phyloP scores from a whole-genome alignment of 1,284 basidiomycete genomes.

The Sporisorium iseilematis-ciliati region DNA sequence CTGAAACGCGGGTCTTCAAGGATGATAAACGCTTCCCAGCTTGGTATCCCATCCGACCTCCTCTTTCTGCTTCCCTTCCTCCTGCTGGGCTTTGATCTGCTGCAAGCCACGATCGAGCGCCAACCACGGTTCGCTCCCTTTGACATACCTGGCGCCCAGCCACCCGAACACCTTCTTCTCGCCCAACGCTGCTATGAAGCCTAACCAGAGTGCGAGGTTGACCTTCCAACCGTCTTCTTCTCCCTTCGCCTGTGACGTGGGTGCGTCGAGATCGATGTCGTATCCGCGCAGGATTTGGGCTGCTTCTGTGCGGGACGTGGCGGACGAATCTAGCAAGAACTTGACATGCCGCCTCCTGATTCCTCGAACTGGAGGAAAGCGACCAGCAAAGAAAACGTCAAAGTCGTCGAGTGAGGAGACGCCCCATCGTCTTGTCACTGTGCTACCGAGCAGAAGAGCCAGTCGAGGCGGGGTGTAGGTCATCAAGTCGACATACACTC shows the following conservation, averaged over 20 bases:
- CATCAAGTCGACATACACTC: slow-evolving; percentile 75
- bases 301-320: slow-evolving; percentile 66
- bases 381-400: slow-evolving; percentile 69
- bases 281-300: slow-evolving; percentile 71
- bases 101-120: slow-evolving; percentile 32
- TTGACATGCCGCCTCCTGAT: slow-evolving; percentile 13
- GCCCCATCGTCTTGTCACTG: slow-evolving; percentile 66
- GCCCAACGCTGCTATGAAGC: slow-evolving; percentile 17
- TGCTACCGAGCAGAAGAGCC: slow-evolving; percentile 70
- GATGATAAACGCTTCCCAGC: slow-evolving; percentile 32
- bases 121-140: slow-evolving; percentile 50
- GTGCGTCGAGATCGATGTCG: slow-evolving; percentile 46
- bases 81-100: slow-evolving; percentile 4
- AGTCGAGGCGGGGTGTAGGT: slow-evolving; percentile 72
- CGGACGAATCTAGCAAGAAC: slow-evolving; percentile 55
- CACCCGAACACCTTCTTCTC: slow-evolving; percentile 36
- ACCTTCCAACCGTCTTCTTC: slow-evolving; percentile 9
- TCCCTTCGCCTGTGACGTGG: slow-evolving; percentile 64
- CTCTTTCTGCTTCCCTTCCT: not conserved
- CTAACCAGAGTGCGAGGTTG: slow-evolving; percentile 11
- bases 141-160: slow-evolving; percentile 52
- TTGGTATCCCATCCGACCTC: slow-evolving; percentile 22
- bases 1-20: not conserved
- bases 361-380: not conserved
- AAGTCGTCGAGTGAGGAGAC: slow-evolving; percentile 70